Percentiles rank a stretch among this genome's conserved stretches.
Evolutionary conservation across 2,329 filamentous ascomycete species (phyloP).

Genomic region (Colletotrichum graminicola): DNA sequence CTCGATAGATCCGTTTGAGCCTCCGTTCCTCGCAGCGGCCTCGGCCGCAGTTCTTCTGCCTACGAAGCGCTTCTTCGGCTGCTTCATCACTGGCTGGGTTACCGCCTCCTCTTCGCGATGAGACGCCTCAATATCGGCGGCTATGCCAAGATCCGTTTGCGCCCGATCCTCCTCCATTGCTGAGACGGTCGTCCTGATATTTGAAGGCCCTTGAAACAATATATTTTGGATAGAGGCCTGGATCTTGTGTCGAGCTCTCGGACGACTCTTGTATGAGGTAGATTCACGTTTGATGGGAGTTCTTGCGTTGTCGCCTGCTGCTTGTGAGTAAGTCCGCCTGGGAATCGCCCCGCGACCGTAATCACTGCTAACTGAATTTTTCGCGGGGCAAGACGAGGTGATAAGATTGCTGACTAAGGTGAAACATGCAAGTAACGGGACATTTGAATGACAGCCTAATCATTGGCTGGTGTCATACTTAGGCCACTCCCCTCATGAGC

Average conservation of each 20-base stretch:
- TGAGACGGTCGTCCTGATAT: not conserved
- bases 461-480: not conserved
- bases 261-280: not conserved
- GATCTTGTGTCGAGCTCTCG: not conserved
- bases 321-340: conserved; percentile 10
- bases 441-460: not conserved
- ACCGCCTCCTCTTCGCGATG: conserved; percentile 53
- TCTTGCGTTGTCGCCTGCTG: not conserved
- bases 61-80: conserved; percentile 93
- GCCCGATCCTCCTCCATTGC: conserved; percentile 82
- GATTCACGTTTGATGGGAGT: not conserved
- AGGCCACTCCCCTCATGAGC: not conserved
- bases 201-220: not conserved
- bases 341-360: conserved; percentile 30
- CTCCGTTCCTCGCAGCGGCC: conserved; percentile 58
- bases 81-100: conserved; percentile 62
- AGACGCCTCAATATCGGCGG: conserved; percentile 71
- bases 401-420: conserved; percentile 30
- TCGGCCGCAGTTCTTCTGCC: conserved; percentile 79
- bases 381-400: conserved; percentile 30
- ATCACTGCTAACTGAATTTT: conserved; percentile 38
- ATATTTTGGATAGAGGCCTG: not conserved
- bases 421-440: conserved; percentile 24
- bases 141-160: conserved; percentile 77
- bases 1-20: conserved; percentile 56